Base-by-base conservation (phyloP, 805 yeast species). In the Ogataea thermomethanolica region DNA sequence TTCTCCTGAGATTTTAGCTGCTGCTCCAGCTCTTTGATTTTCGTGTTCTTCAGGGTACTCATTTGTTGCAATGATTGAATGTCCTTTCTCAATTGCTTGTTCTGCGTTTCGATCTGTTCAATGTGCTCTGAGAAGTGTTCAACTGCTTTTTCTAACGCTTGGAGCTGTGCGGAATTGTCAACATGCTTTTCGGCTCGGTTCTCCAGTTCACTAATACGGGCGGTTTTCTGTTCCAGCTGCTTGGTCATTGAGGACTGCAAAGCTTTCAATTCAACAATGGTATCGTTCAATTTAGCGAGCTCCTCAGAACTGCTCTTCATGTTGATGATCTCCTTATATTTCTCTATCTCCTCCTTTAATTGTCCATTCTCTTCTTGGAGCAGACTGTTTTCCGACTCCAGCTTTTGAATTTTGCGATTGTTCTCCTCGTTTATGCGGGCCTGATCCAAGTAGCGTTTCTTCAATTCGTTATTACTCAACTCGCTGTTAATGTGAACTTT, bases 91-190 rank as follows among this genome's bases (percentile, higher is more conserved):
- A 84, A 61, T 35, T 73, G 66, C 23, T 69, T 61, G 54, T 84
- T 84, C 54, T 80, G 81, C n/a, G 67, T 59, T 45, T 80, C 82
- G 24, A 81, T 71, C 44, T 82, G 84, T 36, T 70, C 70, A 39
- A 83, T 69, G 41, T 80, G 79, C n/a, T 64, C 66, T 13, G 75
- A 69, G 45, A 84, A 69, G 45, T 72, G 79, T 31, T 72, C 73
- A 13, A 84, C 61, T 1, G 86, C 71, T 34, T 71, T 69, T 50
- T 81, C 86, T 38, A 84, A 58, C 8, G 74, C 70, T 33, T 71
- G 66, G 22, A 78, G 55, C 48, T 74, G 75, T 47, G 73, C 70
- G 3, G 24, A 7, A 15, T 41, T 44, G 20, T 44, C 47, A 21
- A 46, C 50, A 4, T 46, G 23, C 14, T 25, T 37, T 6, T 37